Base-by-base conservation (phyloP, 2,329 filamentous ascomycete genomes). In the Colletotrichum sp. region DNA sequence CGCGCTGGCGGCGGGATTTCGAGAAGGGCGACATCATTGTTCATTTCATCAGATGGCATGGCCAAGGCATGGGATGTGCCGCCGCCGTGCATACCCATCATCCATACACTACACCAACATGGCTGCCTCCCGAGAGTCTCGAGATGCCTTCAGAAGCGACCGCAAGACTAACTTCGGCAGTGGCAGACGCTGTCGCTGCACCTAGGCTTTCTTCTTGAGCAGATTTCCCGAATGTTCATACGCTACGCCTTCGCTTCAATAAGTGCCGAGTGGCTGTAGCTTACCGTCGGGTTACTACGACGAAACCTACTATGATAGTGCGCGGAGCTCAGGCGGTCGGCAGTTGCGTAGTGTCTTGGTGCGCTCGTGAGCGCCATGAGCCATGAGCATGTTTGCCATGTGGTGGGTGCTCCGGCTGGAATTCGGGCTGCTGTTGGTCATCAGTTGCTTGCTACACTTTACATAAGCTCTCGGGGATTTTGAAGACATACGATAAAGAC, bases 321-420 rank as follows among this genome's bases (percentile, higher is more conserved):
- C 44, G 60, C 60, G 28, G 67, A 57, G 68, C 28, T 64, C 10
- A 49, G 63, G 57, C 63, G 63, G 36, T 28, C 73, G 73, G 73
- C 69, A 72, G 64, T 76, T 76, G 63, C 57, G 67, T 63, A 62
- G 73, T 75, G 68, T 72, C 63, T 76, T n/a, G 59, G 5, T 18
- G 39, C 32, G 13, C 73, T 72, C 69, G 72, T 72, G 73, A 13
- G n/a, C 15, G 70, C 73, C 73, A 74, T 71, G 74, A 76, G 74
- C 49, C 39, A 36, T 24, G 15, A 44, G 63, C 75, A 75, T 77
- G 75, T 71, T 65, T 60, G 64, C 76, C 75, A 77, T 78, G 75
- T 78, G 76, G 64, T 67, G 28, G 36, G 36, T 44, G 39, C 39
- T 44, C 39, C 39, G 52, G 69, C 13, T 26, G 16, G 66, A 44